Conservation (phyloP, 2,329 filamentous ascomycete species). For the Fusarium sarcochroum region DNA sequence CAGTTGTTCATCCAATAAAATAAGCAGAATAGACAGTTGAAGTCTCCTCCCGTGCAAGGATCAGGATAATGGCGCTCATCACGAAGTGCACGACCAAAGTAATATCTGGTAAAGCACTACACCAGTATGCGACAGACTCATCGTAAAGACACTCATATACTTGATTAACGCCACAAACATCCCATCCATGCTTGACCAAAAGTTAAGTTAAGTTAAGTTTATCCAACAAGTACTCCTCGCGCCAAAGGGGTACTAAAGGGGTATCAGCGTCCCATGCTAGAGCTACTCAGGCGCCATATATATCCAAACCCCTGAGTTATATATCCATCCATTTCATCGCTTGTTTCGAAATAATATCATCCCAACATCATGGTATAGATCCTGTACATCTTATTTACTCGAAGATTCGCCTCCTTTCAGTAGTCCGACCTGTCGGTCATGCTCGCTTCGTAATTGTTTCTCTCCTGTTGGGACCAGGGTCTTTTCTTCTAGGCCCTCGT, state of each 20-base stretch:
- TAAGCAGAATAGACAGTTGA: too few relatives aligned
- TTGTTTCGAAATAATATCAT: slow-evolving; percentile 6
- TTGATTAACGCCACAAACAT: slow-evolving; percentile 6
- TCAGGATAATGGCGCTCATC: too few relatives aligned
- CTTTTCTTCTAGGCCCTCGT: slow-evolving; percentile 56
- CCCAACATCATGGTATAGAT: background rate
- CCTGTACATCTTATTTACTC: slow-evolving; percentile 34
- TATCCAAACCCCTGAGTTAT: background rate
- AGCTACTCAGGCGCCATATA: slow-evolving; percentile 5
- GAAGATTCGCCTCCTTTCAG: slow-evolving; percentile 38
- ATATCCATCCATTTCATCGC: slow-evolving; percentile 11
- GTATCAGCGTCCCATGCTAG: slow-evolving; percentile 33
- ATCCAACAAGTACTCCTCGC: slow-evolving; percentile 29
- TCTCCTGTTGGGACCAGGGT: slow-evolving; percentile 53
- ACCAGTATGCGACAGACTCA: background rate
- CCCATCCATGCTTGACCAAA: slow-evolving; percentile 7
- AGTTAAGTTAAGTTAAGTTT: background rate
- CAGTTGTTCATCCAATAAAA: too few relatives aligned
- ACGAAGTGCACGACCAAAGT: too few relatives aligned
- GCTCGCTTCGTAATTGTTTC: slow-evolving; percentile 54
- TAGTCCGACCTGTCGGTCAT: slow-evolving; percentile 48
- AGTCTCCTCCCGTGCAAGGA: too few relatives aligned
- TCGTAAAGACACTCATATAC: background rate
- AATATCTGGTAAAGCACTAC: too few relatives aligned
- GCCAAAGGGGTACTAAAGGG: too few relatives aligned